Evolutionary conservation across 2,329 filamentous ascomycete species (phyloP).

Genomic region (Fusarium avenaceum): DNA sequence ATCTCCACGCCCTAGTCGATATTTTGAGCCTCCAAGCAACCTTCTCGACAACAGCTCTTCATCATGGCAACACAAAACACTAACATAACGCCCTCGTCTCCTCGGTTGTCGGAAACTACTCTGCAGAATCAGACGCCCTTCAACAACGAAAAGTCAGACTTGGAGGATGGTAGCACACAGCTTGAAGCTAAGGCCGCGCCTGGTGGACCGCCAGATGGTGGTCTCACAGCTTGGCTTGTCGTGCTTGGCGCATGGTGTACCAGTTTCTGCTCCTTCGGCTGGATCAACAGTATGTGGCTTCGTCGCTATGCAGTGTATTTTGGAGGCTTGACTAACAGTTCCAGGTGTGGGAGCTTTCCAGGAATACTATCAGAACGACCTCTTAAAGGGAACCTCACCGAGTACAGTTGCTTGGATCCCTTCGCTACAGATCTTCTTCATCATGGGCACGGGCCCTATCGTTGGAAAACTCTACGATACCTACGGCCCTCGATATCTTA

Average conservation of each 20-base stretch:
- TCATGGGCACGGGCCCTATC: conserved; percentile 69
- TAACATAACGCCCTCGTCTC: conserved; percentile 4
- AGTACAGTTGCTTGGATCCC: conserved; percentile 74
- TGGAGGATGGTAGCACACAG: conserved; percentile 25
- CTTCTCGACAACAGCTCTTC: neutral
- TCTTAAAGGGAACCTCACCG: conserved; percentile 62
- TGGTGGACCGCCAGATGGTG: conserved; percentile 32
- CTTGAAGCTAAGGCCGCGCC: neutral
- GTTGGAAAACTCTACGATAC: conserved; percentile 74
- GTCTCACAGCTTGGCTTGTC: conserved; percentile 55
- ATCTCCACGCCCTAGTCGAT: conserved; percentile 4
- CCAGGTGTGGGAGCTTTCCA: conserved; percentile 67
- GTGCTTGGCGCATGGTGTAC: conserved; percentile 58
- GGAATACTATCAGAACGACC: conserved; percentile 67
- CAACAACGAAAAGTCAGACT: conserved; percentile 28
- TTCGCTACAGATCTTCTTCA: conserved; percentile 67
- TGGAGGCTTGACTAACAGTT: neutral
- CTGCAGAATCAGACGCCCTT: conserved; percentile 13
- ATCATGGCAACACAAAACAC: conserved; percentile 17
- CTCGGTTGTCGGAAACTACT: conserved; percentile 27
- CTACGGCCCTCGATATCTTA: conserved; percentile 70
- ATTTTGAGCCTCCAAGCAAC: conserved; percentile 19
- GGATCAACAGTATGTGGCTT: conserved; percentile 60
- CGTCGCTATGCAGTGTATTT: neutral
- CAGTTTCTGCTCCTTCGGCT: conserved; percentile 59